Conservation (phyloP, 1,284 basidiomycete genomes). For the Leccinum solheimii region DNA sequence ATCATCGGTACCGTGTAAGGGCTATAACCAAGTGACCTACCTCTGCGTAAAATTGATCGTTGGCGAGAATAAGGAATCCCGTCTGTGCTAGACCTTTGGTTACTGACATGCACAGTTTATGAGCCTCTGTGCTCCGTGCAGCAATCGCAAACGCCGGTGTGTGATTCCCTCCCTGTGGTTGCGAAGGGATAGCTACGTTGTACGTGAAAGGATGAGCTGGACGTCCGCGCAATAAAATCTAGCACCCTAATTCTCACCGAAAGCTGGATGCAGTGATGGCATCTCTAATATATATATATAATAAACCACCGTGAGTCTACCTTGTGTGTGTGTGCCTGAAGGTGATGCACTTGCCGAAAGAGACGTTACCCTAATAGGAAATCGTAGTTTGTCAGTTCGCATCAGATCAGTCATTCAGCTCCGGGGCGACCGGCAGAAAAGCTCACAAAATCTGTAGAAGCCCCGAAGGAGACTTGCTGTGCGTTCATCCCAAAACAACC, state of each 20-base stretch:
- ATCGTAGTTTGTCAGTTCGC: constrained; percentile 15
- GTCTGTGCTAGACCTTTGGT: constrained; percentile 63
- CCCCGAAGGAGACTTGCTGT: constrained; percentile 40
- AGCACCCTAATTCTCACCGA: constrained; percentile 41
- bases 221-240: background rate
- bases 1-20: background rate
- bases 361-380: constrained; percentile 59
- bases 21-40: constrained; percentile 33
- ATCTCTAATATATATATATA: constrained; percentile 42
- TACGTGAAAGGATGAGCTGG: constrained; percentile 11
- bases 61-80: constrained; percentile 57
- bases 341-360: constrained; percentile 50
- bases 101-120: constrained; percentile 55
- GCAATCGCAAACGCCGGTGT: constrained; percentile 63
- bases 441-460: constrained; percentile 68
- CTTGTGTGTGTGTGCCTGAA: constrained; percentile 9
- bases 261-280: constrained; percentile 65
- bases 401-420: background rate
- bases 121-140: constrained; percentile 60
- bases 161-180: constrained; percentile 63
- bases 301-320: constrained; percentile 12
- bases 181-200: constrained; percentile 62
- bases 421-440: constrained; percentile 10
- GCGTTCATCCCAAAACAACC: constrained; percentile 42
- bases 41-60: constrained; percentile 56